These are phyloP conservation scores for Zalaria sp. DNA, from an alignment of 2,329 filamentous ascomycete genomes.

Conservation along the genomic window DNA sequence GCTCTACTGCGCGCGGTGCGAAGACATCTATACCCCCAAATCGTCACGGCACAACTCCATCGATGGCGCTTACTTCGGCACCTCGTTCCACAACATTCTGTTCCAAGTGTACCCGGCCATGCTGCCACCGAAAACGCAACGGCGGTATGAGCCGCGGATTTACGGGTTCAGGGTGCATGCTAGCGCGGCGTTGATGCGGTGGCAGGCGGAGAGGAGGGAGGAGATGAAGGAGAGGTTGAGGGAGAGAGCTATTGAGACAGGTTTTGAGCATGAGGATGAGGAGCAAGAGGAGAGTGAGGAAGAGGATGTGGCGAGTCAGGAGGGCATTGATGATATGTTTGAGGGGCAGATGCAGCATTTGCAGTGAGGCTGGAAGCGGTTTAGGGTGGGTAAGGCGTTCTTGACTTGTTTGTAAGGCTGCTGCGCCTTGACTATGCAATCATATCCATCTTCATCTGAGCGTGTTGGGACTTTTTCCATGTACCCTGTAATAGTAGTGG, in stretches of 20 bases:
- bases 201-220: constrained; percentile 72
- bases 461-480: too few relatives aligned
- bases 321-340: constrained; percentile 34
- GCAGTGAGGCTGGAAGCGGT: background rate
- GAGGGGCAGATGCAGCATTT: constrained; percentile 11
- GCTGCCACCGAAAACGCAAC: constrained; percentile 70
- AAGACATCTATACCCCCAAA: constrained; percentile 98
- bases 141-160: constrained; percentile 77
- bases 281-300: constrained; percentile 41
- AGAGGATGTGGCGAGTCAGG: constrained; percentile 40
- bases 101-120: constrained; percentile 95
- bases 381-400: background rate
- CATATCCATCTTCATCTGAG: too few relatives aligned
- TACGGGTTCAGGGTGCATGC: constrained; percentile 96
- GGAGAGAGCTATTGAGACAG: constrained; percentile 55
- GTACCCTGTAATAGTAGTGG: too few relatives aligned
- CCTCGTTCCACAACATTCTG: constrained; percentile 96
- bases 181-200: constrained; percentile 71
- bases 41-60: constrained; percentile 90
- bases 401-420: too few relatives aligned
- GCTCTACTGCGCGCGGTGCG: constrained; percentile 92
- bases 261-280: constrained; percentile 58
- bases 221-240: constrained; percentile 69
- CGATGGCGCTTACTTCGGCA: constrained; percentile 95
- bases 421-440: too few relatives aligned